Percentiles rank a stretch among this genome's conserved stretches.
phyloP scores from a whole-genome alignment of 2,329 filamentous ascomycete species.

The Trichoderma cornu-damae region DNA sequence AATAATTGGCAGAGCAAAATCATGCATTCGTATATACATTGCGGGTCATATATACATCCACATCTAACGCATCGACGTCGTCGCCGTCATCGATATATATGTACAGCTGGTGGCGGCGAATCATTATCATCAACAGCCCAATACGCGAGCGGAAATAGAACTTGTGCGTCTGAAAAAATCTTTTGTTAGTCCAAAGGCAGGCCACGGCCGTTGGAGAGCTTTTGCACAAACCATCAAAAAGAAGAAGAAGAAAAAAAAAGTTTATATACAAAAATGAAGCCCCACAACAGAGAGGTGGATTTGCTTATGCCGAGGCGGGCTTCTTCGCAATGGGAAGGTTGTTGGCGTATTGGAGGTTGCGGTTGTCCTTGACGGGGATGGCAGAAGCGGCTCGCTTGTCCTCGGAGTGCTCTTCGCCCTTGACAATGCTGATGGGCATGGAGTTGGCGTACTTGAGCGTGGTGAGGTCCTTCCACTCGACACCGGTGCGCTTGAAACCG shows the following conservation, averaged over 20 bases:
- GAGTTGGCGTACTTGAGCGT: constrained; percentile 18
- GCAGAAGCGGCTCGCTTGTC: background rate
- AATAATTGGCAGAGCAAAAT: background rate
- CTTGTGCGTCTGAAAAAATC: background rate
- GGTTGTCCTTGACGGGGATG: constrained; percentile 9
- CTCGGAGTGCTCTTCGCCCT: background rate
- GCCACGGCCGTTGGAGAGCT: background rate
- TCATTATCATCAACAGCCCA: constrained; percentile 1
- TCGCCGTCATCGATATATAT: constrained; percentile 14
- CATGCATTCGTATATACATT: constrained; percentile 16
- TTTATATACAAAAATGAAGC: constrained; percentile 17
- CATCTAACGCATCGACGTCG: constrained; percentile 3
- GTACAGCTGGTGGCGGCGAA: constrained; percentile 7
- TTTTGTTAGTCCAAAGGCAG: background rate
- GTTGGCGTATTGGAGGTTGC: constrained; percentile 10
- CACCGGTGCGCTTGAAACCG: background rate
- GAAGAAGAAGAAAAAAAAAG: no score
- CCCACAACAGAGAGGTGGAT: background rate
- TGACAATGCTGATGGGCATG: background rate
- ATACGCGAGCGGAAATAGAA: background rate
- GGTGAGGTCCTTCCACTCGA: constrained; percentile 2
- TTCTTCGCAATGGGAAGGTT: background rate
- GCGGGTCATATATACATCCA: constrained; percentile 18
- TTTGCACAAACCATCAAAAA: constrained; percentile 12
- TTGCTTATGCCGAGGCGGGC: constrained; percentile 5